A percentile compares a stretch with the other conserved stretches of the same genome.
These are phyloP conservation scores for Mortierella antarctica DNA, from an alignment of 192 early-diverging fungal genomes.

Conservation along the genomic window DNA sequence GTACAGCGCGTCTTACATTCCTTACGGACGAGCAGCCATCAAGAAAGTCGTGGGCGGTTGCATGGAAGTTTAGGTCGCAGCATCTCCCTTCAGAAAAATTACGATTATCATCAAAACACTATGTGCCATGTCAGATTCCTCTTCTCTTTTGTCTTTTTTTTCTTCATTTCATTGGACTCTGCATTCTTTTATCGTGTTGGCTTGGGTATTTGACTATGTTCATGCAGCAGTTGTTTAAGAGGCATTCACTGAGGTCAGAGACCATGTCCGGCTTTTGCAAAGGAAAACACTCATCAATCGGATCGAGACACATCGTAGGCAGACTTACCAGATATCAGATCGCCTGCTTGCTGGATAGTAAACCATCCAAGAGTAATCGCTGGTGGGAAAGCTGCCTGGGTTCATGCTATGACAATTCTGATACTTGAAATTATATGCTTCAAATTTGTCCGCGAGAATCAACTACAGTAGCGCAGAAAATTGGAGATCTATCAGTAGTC, in stretches of 20 bases:
- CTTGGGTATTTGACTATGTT: slow-evolving; percentile 49
- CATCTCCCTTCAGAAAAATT: too few relatives aligned
- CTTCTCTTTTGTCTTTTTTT: neutral
- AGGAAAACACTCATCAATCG: neutral
- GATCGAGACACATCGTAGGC: neutral
- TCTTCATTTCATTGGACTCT: neutral
- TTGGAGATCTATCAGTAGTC: neutral
- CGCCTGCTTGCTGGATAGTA: slow-evolving; percentile 76
- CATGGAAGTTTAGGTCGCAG: slow-evolving; percentile 45
- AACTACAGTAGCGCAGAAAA: slow-evolving; percentile 56
- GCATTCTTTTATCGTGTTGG: slow-evolving; percentile 22
- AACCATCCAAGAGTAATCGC: slow-evolving; percentile 70
- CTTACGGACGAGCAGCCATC: slow-evolving; percentile 81
- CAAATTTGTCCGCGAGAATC: slow-evolving; percentile 87
- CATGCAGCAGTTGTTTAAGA: neutral
- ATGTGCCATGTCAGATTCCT: neutral
- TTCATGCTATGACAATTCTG: slow-evolving; percentile 84
- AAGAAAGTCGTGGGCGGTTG: slow-evolving; percentile 66
- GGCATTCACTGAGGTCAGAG: neutral
- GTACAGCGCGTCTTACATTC: slow-evolving; percentile 93
- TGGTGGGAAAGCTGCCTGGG: slow-evolving; percentile 69
- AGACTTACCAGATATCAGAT: slow-evolving; percentile 64
- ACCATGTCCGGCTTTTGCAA: neutral
- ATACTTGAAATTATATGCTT: slow-evolving; percentile 80
- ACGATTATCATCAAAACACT: too few relatives aligned